Evolutionary conservation across 768 basidiomycete genomes (phyloP).

Genomic region (Boletales sp.): DNA sequence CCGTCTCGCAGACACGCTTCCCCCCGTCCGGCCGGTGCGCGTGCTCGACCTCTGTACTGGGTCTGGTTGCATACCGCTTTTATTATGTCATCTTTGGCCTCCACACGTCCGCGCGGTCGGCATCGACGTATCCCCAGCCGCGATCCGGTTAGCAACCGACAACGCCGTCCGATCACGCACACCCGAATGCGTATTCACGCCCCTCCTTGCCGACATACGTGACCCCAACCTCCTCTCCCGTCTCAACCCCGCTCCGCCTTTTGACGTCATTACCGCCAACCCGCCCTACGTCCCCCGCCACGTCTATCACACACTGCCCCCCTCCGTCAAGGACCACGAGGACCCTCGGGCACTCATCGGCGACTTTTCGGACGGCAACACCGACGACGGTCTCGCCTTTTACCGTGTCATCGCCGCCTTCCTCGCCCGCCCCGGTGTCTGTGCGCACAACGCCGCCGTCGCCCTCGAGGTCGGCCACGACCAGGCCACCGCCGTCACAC

Average conservation of each 20-base stretch:
- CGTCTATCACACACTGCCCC: conserved; percentile 60
- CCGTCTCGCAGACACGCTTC: conserved; percentile 48
- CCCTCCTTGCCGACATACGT: conserved; percentile 46
- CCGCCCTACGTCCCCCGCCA: conserved; percentile 78
- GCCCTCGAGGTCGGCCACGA: conserved; percentile 78
- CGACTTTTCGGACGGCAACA: conserved; percentile 43
- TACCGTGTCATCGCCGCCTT: conserved; percentile 71
- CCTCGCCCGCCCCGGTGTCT: conserved; percentile 47
- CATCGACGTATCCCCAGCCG: conserved; percentile 65
- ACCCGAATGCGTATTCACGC: conserved; percentile 29
- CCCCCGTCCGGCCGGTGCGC: conserved; percentile 27
- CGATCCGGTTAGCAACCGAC: conserved; percentile 46
- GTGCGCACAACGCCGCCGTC: conserved; percentile 51
- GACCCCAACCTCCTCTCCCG: conserved; percentile 17
- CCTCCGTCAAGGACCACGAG: conserved; percentile 75
- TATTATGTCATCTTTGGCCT: conserved; percentile 68
- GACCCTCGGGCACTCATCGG: conserved; percentile 81
- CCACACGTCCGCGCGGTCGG: conserved; percentile 53
- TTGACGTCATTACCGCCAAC: conserved; percentile 80
- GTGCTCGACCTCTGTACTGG: conserved; percentile 93
- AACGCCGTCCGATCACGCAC: conserved; percentile 33
- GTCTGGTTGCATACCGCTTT: conserved; percentile 85
- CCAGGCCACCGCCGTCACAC: conserved; percentile 62
- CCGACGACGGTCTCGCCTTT: conserved; percentile 54
- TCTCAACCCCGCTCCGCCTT: conserved; percentile 44